Conservation (phyloP, 208 protist genomes). For the Paratrypanosoma confusum region DNA sequence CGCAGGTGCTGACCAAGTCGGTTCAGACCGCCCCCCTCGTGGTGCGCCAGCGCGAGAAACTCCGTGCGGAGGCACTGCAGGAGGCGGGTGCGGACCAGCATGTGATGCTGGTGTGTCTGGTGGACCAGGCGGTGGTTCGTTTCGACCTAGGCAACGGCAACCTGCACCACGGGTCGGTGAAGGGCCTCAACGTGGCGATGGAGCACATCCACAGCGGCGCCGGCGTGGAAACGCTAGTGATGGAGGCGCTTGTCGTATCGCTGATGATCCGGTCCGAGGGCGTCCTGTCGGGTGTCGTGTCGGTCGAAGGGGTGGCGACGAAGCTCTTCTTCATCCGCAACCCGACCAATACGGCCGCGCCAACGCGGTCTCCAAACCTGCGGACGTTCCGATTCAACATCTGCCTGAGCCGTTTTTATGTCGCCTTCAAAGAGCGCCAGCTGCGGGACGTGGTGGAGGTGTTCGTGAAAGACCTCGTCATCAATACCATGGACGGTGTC, state of each 20-base stretch:
- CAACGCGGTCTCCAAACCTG: constrained; percentile 40
- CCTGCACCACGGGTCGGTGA: constrained; percentile 46
- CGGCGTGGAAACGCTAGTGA: constrained; percentile 15
- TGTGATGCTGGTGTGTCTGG: constrained; percentile 21
- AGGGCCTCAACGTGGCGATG: constrained; percentile 16
- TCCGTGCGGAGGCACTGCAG: neutral
- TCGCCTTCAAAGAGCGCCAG: constrained; percentile 80
- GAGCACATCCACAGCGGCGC: constrained; percentile 12
- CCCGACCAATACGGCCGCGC: constrained; percentile 10
- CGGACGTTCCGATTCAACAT: constrained; percentile 53
- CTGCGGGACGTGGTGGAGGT: constrained; percentile 79
- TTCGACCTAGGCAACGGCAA: constrained; percentile 71
- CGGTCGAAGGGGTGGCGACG: constrained; percentile 27
- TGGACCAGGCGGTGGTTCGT: constrained; percentile 28
- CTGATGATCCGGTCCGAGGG: constrained; percentile 61
- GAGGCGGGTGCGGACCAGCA: constrained; percentile 3
- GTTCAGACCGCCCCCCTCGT: constrained; percentile 6
- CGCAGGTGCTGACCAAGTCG: constrained; percentile 10
- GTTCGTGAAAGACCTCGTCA: constrained; percentile 21
- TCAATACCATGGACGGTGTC: constrained; percentile 62
- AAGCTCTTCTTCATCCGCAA: constrained; percentile 60
- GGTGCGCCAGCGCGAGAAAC: neutral
- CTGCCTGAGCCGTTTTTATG: constrained; percentile 36
- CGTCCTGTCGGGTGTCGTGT: constrained; percentile 53
- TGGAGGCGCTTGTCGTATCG: constrained; percentile 9